These are phyloP conservation scores for Pyrus betulifolia DNA, from an alignment of 306 rosid species.

Conservation along the genomic window DNA sequence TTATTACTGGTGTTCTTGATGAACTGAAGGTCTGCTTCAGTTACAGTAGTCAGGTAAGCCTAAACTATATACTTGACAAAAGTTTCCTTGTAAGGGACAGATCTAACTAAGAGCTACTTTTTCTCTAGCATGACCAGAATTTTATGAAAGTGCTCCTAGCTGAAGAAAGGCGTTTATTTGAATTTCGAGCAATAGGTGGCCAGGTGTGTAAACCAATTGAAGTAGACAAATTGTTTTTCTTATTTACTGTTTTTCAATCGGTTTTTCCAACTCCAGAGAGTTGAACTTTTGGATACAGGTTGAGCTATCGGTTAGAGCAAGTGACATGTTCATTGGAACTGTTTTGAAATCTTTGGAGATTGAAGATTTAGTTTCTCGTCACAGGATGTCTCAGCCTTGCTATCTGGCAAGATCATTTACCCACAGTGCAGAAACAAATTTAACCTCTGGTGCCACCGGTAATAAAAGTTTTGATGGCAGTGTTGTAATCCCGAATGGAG, in stretches of 20 bases:
- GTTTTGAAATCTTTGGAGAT: conserved; percentile 90
- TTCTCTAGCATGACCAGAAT: conserved; percentile 56
- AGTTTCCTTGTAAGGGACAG: conserved; percentile 1
- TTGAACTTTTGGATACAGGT: conserved; percentile 48
- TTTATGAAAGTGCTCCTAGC: conserved; percentile 69
- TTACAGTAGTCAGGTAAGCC: conserved; percentile 64
- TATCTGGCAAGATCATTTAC: conserved; percentile 87
- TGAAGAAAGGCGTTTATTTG: conserved; percentile 69
- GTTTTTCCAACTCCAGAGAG: conserved; percentile 20
- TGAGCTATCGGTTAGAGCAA: conserved; percentile 68
- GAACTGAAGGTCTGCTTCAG: conserved; percentile 84
- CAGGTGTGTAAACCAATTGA: conserved; percentile 42
- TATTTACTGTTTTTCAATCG: not conserved
- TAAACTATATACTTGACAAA: not conserved
- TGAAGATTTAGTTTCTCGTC: conserved; percentile 71
- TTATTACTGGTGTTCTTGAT: conserved; percentile 88
- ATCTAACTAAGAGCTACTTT: conserved; percentile 19
- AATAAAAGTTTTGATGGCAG: conserved; percentile 28
- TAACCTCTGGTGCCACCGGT: conserved; percentile 27
- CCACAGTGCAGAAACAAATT: conserved; percentile 41
- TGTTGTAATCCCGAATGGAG: conserved; percentile 40
- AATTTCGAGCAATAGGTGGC: conserved; percentile 96
- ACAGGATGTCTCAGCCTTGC: conserved; percentile 43
- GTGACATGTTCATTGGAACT: conserved; percentile 76
- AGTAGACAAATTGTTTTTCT: not conserved